Conservation (phyloP, 805 yeast species). For the Cyberlindnera euphorbiiphila region DNA sequence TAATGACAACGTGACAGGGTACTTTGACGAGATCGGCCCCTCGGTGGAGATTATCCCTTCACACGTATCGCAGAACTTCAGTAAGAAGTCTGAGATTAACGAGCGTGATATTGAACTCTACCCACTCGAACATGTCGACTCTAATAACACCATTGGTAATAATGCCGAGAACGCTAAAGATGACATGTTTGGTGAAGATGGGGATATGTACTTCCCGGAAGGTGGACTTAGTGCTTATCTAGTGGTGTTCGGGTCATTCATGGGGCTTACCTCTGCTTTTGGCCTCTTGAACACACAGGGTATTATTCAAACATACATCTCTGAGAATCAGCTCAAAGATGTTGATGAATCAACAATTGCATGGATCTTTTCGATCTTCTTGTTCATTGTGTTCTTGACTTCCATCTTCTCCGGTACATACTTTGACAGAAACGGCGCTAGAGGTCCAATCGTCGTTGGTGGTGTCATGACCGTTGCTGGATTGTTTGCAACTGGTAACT, state of each 20-base stretch:
- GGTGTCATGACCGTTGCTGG: conserved; percentile 42
- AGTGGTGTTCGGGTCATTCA: conserved; percentile 54
- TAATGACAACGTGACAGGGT: conserved; percentile 4
- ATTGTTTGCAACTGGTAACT: conserved; percentile 48
- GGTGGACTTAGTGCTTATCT: conserved; percentile 57
- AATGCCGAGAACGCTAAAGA: conserved; percentile 7
- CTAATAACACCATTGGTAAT: conserved; percentile 12
- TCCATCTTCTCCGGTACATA: conserved; percentile 54
- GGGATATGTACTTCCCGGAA: conserved; percentile 43
- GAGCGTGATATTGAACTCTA: conserved; percentile 11
- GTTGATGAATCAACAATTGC: conserved; percentile 46
- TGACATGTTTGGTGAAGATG: conserved; percentile 24
- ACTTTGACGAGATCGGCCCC: conserved; percentile 5
- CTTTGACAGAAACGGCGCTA: conserved; percentile 52
- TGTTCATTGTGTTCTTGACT: conserved; percentile 44
- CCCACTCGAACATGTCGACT: conserved; percentile 3
- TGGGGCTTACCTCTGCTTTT: conserved; percentile 50
- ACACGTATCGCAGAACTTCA: not conserved
- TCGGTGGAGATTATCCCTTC: conserved; percentile 5
- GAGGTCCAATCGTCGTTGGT: conserved; percentile 39
- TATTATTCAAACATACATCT: conserved; percentile 57
- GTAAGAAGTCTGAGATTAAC: conserved; percentile 7
- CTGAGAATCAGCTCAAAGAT: conserved; percentile 48
- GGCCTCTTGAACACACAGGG: conserved; percentile 60
- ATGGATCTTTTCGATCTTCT: conserved; percentile 62